A percentile compares a stretch with the other conserved stretches of the same genome.
Conservation (phyloP, 495 filamentous ascomycete species). For the Tuber indicum region DNA sequence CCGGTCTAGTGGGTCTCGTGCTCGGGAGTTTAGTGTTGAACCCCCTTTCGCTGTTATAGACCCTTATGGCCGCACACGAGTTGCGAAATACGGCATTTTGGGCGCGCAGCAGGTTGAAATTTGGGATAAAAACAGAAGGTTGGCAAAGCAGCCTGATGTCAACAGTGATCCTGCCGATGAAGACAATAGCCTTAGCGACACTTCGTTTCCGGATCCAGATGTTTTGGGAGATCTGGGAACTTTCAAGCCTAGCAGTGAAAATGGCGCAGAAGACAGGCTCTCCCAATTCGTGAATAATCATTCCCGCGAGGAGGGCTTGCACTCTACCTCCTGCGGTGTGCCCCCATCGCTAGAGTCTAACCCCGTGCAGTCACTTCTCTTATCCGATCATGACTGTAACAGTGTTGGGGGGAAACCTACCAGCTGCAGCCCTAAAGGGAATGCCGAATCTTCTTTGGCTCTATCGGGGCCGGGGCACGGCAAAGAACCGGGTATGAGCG, state of each 20-base stretch:
- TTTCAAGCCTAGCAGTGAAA: background rate
- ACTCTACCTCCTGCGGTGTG: background rate
- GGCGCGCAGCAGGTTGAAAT: constrained; percentile 31
- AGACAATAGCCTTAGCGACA: background rate
- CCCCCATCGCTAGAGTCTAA: background rate
- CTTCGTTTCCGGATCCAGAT: background rate
- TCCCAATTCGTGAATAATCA: background rate
- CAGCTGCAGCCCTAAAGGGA: background rate
- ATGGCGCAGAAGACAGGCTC: background rate
- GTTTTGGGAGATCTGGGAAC: background rate
- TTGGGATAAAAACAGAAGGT: constrained; percentile 23
- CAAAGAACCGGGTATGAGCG: background rate
- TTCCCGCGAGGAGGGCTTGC: background rate
- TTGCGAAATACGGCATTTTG: constrained; percentile 33
- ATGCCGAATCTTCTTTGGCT: background rate
- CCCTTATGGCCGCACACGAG: constrained; percentile 29
- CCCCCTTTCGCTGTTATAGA: constrained; percentile 23
- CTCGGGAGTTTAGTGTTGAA: constrained; percentile 26
- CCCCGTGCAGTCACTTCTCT: background rate
- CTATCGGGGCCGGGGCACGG: background rate
- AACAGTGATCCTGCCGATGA: background rate
- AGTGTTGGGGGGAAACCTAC: background rate
- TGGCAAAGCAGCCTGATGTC: constrained; percentile 1
- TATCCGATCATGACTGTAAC: background rate
- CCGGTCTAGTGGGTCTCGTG: constrained; percentile 8